These are phyloP conservation scores for Coelastrella sp. DNA, from an alignment of 139 green algal genomes.

Conservation along the genomic window DNA sequence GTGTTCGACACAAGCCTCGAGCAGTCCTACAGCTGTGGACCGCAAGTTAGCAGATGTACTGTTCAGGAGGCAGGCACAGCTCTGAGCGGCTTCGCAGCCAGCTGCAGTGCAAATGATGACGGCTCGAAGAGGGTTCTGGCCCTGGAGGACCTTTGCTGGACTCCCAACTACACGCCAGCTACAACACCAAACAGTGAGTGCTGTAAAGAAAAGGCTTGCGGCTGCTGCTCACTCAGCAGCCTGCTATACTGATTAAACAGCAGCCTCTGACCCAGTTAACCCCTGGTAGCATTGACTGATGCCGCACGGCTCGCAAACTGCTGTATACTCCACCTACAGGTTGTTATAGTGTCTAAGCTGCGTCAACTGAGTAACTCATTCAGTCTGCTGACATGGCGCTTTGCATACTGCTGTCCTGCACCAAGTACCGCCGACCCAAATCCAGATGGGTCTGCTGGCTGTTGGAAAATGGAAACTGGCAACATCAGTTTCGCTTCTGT, in stretches of 20 bases:
- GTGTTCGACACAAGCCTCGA: neutral
- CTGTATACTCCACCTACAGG: no score
- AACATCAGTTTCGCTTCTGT: neutral
- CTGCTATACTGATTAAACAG: neutral
- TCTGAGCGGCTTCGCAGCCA: neutral
- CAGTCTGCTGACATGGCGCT: no score
- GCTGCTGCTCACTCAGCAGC: neutral
- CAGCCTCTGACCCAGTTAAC: neutral
- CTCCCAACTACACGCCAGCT: neutral
- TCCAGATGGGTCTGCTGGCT: no score
- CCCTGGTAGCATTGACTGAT: no score
- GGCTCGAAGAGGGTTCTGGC: neutral
- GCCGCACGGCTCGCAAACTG: no score
- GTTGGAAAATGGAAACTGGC: no score
- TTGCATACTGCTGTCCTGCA: no score
- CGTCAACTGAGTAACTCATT: no score
- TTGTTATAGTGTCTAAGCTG: no score
- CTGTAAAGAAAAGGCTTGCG: neutral
- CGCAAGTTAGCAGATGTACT: neutral
- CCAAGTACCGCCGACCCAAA: no score
- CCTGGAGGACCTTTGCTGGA: neutral
- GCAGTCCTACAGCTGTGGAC: neutral
- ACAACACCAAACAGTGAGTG: neutral
- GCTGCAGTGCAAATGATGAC: neutral
- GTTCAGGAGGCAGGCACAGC: neutral